These are phyloP conservation scores for Pouteria glomerata DNA, from an alignment of 148 eudicot species.

Conservation along the genomic window DNA sequence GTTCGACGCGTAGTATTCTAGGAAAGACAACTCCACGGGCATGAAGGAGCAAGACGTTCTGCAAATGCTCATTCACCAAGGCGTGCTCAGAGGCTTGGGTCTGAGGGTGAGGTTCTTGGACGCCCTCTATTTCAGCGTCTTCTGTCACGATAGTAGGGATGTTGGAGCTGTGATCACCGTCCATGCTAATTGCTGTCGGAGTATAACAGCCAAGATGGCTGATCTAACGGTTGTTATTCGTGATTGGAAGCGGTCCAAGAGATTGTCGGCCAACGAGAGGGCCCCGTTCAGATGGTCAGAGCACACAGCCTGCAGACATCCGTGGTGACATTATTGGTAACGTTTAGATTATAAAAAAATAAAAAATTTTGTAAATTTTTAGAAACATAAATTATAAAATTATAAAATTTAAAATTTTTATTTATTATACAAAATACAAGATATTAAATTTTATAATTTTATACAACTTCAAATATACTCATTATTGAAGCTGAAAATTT, in stretches of 20 bases:
- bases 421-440: too few relatives aligned
- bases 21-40: slow-evolving; percentile 46
- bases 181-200: slow-evolving; percentile 83
- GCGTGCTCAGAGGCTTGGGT: slow-evolving; percentile 21
- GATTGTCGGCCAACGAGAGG: slow-evolving; percentile 16
- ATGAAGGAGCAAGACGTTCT: slow-evolving; percentile 77
- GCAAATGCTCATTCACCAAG: slow-evolving; percentile 19
- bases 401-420: neutral
- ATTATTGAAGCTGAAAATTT: too few relatives aligned
- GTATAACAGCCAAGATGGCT: slow-evolving; percentile 49
- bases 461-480: too few relatives aligned
- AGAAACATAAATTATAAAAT: too few relatives aligned
- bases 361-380: too few relatives aligned
- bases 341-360: neutral
- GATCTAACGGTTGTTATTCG: slow-evolving; percentile 41
- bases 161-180: slow-evolving; percentile 47
- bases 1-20: slow-evolving; percentile 60
- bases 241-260: slow-evolving; percentile 45
- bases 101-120: slow-evolving; percentile 41
- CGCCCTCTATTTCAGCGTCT: slow-evolving; percentile 59
- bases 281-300: slow-evolving; percentile 31
- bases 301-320: slow-evolving; percentile 28
- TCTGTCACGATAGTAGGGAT: slow-evolving; percentile 48
- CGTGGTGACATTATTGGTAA: slow-evolving; percentile 26
- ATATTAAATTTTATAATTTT: neutral